Percentiles rank a stretch among this genome's conserved stretches.
phyloP scores from a whole-genome alignment of 352 stramenopile genomes.

The Globisporangium echinulatum region DNA sequence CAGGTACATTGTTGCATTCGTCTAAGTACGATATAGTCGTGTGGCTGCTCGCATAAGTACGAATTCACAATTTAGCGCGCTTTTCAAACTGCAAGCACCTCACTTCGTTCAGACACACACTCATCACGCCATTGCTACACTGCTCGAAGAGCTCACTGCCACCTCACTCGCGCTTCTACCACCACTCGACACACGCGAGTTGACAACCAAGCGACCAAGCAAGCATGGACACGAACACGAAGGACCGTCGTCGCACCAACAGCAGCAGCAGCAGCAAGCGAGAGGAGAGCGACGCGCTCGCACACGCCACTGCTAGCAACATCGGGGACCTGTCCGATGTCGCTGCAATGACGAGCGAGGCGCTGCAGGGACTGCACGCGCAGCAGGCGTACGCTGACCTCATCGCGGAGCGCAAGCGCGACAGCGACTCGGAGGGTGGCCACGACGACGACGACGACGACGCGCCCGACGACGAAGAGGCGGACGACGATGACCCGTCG shows the following conservation, averaged over 20 bases:
- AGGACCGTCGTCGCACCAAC: conserved; percentile 15
- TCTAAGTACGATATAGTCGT: neutral
- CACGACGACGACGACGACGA: conserved; percentile 52
- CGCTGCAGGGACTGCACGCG: conserved; percentile 18
- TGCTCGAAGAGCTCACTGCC: no score
- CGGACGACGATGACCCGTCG: conserved; percentile 26
- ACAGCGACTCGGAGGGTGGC: conserved; percentile 43
- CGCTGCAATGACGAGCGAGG: conserved; percentile 14
- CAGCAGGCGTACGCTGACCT: conserved; percentile 45
- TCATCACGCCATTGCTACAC: neutral
- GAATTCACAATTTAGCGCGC: neutral
- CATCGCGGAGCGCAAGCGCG: conserved; percentile 56
- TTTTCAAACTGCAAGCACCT: no score
- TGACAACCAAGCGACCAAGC: no score
- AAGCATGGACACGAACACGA: conserved; percentile 1
- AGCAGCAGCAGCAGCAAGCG: conserved; percentile 14
- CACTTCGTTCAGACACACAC: neutral
- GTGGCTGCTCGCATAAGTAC: neutral
- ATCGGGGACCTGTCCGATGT: conserved; percentile 9
- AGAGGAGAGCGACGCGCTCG: conserved; percentile 14
- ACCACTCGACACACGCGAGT: neutral
- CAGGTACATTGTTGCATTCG: no score
- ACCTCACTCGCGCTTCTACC: neutral
- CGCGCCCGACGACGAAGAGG: conserved; percentile 35
- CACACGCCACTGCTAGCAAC: neutral